Evolutionary conservation across 495 filamentous ascomycete genomes (phyloP).

Genomic region (Sabuloglossum arenarium): DNA sequence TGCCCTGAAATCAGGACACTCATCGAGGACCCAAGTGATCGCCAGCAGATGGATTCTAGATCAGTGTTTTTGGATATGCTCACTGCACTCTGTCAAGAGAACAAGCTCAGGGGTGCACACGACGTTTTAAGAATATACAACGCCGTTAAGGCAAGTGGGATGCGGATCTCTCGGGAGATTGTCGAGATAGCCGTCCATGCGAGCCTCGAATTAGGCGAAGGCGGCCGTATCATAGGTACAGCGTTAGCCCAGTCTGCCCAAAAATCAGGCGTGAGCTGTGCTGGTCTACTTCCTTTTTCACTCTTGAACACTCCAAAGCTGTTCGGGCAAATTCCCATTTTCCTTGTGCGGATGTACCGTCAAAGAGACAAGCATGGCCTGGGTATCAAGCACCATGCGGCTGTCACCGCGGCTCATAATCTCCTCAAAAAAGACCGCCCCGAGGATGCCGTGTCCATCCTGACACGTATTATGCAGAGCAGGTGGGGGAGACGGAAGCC

Average conservation of each 20-base stretch:
- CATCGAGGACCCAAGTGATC: neutral
- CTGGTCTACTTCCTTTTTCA: neutral
- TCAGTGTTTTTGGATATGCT: neutral
- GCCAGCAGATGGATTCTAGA: neutral
- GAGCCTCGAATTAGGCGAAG: neutral
- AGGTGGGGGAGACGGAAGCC: neutral
- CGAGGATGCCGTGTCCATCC: neutral
- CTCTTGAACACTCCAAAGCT: neutral
- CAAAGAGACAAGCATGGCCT: neutral
- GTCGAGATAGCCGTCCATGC: neutral
- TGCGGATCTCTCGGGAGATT: neutral
- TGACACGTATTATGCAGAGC: neutral
- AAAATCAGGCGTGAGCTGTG: neutral
- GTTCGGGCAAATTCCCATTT: slow-evolving; percentile 23
- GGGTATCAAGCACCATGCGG: neutral
- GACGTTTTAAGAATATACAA: neutral
- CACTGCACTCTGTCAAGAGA: neutral
- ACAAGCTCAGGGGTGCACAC: neutral
- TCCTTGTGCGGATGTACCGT: neutral
- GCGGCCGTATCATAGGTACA: neutral
- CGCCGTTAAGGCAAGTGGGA: neutral
- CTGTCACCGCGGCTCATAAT: neutral
- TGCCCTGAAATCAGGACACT: neutral
- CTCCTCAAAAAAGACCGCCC: neutral
- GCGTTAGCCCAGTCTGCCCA: neutral